Base-by-base conservation (phyloP, 129 eudicot genomes). In the Lonicera japonica region DNA sequence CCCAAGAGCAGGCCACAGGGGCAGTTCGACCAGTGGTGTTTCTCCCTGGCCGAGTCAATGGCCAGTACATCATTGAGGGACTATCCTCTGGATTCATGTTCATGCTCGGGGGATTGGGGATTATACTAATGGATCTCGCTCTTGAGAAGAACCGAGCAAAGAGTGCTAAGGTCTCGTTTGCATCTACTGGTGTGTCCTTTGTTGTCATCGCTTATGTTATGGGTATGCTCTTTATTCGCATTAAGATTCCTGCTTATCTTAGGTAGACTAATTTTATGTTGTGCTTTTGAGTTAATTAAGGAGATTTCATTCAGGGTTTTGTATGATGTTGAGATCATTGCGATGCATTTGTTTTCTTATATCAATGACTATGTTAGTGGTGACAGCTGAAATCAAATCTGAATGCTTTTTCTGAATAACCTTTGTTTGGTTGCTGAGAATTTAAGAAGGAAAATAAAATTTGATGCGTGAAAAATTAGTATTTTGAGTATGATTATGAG, bases 81-180 rank as follows among this genome's bases (percentile, higher is more conserved):
- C 79, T 92, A 0, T 88, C 96, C 0, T 88, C 95, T 0, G 99
- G 99, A 1, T 92, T 92, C 77, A 88, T 92, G 99, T 92, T 92
- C 60, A 91, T 92, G 24, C 84, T 92, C 0, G 99, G 99, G 18
- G 99, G 99, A 0, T 0, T 72, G 9, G 99, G 99, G 38, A 80
- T 94, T 13, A 68, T 88, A 57, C 64, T 94, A 6, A 50, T 94
- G 82, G 99, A 94, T 60, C 83, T 88, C 1, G 87, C 96, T 0
- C 58, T 79, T 15, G 88, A 85, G 15, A 69, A 63, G 16, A 85
- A 83, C 21, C 75, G 96, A 0, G 82, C 75, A 9, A 82, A 68
- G 80, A 85, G 89, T 39, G 77, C 88, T 0, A 85, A 86, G 83
- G 75, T 81, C 9, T 88, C 95, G 64, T 88, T 71, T 47, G 95